Conservation (phyloP, 1,284 basidiomycete species). For the Schizophyllum amplum region DNA sequence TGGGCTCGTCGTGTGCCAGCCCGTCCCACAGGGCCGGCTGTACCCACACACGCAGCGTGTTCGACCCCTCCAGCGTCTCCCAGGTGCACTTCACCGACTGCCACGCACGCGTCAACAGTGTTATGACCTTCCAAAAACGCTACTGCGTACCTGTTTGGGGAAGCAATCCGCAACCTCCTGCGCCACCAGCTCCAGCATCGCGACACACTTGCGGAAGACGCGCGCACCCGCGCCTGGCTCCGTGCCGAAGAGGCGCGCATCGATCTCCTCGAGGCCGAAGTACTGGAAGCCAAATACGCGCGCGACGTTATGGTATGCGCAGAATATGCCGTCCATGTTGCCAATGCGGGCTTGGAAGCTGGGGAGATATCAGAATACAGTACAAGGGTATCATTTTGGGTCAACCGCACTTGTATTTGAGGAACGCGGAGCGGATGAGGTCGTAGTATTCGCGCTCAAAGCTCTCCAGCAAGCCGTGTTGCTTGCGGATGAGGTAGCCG, state of each 20-base stretch:
- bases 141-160: slow-evolving; percentile 50
- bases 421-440: slow-evolving; percentile 85
- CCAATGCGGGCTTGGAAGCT: slow-evolving; percentile 96
- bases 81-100: slow-evolving; percentile 55
- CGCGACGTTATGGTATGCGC: slow-evolving; percentile 92
- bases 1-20: slow-evolving; percentile 23
- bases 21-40: slow-evolving; percentile 48
- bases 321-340: slow-evolving; percentile 94
- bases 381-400: background rate
- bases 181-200: slow-evolving; percentile 65
- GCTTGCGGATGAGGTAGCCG: slow-evolving; percentile 64
- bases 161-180: slow-evolving; percentile 56
- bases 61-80: slow-evolving; percentile 38
- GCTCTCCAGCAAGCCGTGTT: slow-evolving; percentile 60
- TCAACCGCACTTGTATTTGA: slow-evolving; percentile 76
- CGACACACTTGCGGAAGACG: slow-evolving; percentile 74
- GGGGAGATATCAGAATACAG: background rate
- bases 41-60: slow-evolving; percentile 54
- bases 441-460: slow-evolving; percentile 92
- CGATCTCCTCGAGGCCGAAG: slow-evolving; percentile 83
- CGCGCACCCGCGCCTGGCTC: slow-evolving; percentile 50
- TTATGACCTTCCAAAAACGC: background rate
- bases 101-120: background rate
- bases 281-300: slow-evolving; percentile 95
- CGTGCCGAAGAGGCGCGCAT: slow-evolving; percentile 69